Conservation (phyloP, 108 stramenopile species). For the Aureococcus anophagefferens region DNA sequence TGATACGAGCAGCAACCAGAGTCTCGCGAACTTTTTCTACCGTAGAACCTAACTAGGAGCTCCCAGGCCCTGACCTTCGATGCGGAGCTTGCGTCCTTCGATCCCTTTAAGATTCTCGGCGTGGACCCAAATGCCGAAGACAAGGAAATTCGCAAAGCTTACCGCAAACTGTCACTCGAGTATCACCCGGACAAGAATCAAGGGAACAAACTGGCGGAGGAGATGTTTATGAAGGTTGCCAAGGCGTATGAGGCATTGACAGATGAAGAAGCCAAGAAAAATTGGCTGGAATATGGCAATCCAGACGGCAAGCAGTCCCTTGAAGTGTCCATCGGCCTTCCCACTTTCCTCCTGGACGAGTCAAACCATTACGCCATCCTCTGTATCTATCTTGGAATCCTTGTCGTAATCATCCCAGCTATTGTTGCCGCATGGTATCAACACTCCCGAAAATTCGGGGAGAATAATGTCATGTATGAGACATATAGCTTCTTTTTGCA, state of each 20-base stretch:
- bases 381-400: slow-evolving; percentile 79
- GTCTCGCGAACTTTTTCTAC: slow-evolving; percentile 49
- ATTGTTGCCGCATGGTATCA: slow-evolving; percentile 84
- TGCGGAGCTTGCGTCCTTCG: slow-evolving; percentile 82
- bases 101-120: slow-evolving; percentile 76
- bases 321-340: slow-evolving; percentile 89
- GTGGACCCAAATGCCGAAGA: slow-evolving; percentile 61
- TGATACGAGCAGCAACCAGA: slow-evolving; percentile 53
- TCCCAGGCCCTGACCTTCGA: slow-evolving; percentile 51
- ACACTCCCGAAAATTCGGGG: slow-evolving; percentile 84
- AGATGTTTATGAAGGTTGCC: slow-evolving; percentile 88
- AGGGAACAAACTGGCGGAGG: slow-evolving; percentile 73
- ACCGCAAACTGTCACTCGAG: slow-evolving; percentile 62
- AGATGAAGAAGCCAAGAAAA: slow-evolving; percentile 68
- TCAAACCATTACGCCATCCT: slow-evolving; percentile 82
- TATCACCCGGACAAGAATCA: slow-evolving; percentile 91
- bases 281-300: slow-evolving; percentile 94
- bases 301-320: slow-evolving; percentile 96
- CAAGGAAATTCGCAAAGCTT: slow-evolving; percentile 69
- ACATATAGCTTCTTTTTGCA: slow-evolving; percentile 88
- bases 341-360: slow-evolving; percentile 77
- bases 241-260: slow-evolving; percentile 92
- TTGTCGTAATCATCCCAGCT: slow-evolving; percentile 89
- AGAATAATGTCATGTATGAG: slow-evolving; percentile 97
- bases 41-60: slow-evolving; percentile 31